Evolutionary conservation across 73 alveolate species (phyloP).

Genomic region (Urostyla sp.): DNA sequence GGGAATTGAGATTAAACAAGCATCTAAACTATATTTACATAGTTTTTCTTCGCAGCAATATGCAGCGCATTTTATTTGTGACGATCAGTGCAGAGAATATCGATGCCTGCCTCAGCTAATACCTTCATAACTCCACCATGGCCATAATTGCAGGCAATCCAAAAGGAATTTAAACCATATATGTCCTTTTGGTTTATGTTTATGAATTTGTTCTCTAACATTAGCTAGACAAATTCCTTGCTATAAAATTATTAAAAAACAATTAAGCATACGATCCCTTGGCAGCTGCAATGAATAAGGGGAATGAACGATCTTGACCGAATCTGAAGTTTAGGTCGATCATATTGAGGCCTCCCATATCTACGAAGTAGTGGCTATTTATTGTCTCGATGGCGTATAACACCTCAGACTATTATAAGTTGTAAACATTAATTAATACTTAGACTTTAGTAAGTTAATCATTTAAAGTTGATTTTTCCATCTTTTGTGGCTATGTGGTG

Average conservation of each 20-base stretch:
- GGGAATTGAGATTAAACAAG: constrained; percentile 41
- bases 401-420: too few species aligned
- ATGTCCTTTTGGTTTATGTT: constrained; percentile 42
- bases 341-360: neutral
- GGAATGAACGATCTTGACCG: neutral
- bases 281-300: constrained; percentile 46
- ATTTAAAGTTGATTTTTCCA: too few species aligned
- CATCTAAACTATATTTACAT: constrained; percentile 2
- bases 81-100: constrained; percentile 3
- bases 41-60: constrained; percentile 42
- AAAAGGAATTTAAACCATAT: constrained; percentile 61
- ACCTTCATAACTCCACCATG: constrained; percentile 25
- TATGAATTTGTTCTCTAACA: constrained; percentile 22
- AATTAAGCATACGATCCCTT: constrained; percentile 26
- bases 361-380: neutral
- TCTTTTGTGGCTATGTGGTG: too few species aligned
- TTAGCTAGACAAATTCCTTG: constrained; percentile 21
- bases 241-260: neutral
- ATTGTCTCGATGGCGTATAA: neutral
- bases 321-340: neutral
- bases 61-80: constrained; percentile 52
- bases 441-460: too few species aligned
- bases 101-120: constrained; percentile 14
- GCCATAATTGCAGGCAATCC: constrained; percentile 63
- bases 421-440: too few species aligned